These are phyloP conservation scores for Carex cristatella DNA, from an alignment of 176 grass and related monocot genomes.

Conservation along the genomic window DNA sequence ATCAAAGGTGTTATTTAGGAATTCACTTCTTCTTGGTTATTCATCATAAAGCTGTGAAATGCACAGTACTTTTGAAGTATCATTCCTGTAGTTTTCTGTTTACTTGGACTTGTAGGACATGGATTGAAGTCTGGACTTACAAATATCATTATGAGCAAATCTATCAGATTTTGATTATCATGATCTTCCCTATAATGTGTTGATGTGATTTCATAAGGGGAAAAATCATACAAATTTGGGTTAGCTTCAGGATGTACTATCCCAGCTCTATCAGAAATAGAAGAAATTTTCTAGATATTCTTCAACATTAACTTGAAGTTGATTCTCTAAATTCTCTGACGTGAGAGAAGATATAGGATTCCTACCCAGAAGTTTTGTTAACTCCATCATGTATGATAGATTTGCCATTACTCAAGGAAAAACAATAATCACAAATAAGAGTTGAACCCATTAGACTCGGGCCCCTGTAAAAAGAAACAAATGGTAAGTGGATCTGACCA, in stretches of 20 bases:
- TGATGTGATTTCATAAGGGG: too few relatives aligned
- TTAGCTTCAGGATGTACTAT: not conserved
- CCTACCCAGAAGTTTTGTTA: not conserved
- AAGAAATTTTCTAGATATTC: not conserved
- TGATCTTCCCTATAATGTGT: too few relatives aligned
- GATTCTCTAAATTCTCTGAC: not conserved
- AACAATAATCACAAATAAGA: not conserved
- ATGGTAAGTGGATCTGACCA: not conserved
- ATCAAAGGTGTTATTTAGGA: not conserved
- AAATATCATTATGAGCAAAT: too few relatives aligned
- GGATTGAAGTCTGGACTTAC: not conserved
- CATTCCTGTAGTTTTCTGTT: not conserved
- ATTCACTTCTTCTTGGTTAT: not conserved
- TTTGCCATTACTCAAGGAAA: not conserved
- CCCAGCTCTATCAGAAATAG: not conserved
- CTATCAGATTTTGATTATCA: too few relatives aligned
- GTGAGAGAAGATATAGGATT: not conserved
- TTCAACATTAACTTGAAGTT: not conserved
- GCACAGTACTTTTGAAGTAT: not conserved
- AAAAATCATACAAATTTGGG: not conserved
- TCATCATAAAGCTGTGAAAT: not conserved
- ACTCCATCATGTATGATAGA: not conserved
- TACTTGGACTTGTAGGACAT: not conserved
- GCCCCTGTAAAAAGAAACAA: not conserved
- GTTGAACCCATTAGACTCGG: constrained; percentile 1